Evolutionary conservation across 768 basidiomycete species (phyloP).

Genomic region (Boletus bicolor): DNA sequence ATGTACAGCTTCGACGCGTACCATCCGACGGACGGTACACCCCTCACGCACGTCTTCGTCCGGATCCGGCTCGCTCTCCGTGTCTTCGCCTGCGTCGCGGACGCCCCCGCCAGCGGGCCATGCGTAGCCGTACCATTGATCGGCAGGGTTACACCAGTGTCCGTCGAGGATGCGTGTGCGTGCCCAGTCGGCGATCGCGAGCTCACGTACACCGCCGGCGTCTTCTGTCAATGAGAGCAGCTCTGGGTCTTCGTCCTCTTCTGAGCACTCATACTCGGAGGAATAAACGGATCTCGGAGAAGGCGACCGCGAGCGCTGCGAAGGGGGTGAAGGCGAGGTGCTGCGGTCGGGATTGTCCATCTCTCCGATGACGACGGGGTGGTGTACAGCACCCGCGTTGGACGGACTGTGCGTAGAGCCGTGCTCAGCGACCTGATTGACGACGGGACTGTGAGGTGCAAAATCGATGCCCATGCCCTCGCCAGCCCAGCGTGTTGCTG

Average conservation of each 20-base stretch:
- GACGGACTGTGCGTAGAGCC: slow-evolving; percentile 10
- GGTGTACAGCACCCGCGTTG: not conserved
- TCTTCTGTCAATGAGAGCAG: slow-evolving; percentile 45
- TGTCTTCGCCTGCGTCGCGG: slow-evolving; percentile 24
- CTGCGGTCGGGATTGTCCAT: slow-evolving; percentile 20
- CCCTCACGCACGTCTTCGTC: slow-evolving; percentile 21
- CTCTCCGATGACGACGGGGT: slow-evolving; percentile 6
- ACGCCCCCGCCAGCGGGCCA: slow-evolving; percentile 38
- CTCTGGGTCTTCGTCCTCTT: slow-evolving; percentile 46
- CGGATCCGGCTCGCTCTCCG: slow-evolving; percentile 28
- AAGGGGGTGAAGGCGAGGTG: slow-evolving; percentile 27
- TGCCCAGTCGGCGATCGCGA: slow-evolving; percentile 73
- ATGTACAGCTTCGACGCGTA: slow-evolving; percentile 32
- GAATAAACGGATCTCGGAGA: slow-evolving; percentile 30
- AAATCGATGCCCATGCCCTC: slow-evolving; percentile 35
- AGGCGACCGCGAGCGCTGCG: slow-evolving; percentile 31
- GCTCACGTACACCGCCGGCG: slow-evolving; percentile 41
- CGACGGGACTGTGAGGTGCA: slow-evolving; percentile 17
- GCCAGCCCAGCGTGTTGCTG: slow-evolving; percentile 48
- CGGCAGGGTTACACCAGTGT: slow-evolving; percentile 71
- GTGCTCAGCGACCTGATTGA: slow-evolving; percentile 9
- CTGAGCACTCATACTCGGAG: slow-evolving; percentile 34
- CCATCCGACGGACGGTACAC: slow-evolving; percentile 16
- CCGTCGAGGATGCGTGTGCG: slow-evolving; percentile 70
- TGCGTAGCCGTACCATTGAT: slow-evolving; percentile 56